Percentiles rank a stretch among this genome's conserved stretches.
phyloP scores from a whole-genome alignment of 768 basidiomycete genomes.

The Cytidiella melzeri region DNA sequence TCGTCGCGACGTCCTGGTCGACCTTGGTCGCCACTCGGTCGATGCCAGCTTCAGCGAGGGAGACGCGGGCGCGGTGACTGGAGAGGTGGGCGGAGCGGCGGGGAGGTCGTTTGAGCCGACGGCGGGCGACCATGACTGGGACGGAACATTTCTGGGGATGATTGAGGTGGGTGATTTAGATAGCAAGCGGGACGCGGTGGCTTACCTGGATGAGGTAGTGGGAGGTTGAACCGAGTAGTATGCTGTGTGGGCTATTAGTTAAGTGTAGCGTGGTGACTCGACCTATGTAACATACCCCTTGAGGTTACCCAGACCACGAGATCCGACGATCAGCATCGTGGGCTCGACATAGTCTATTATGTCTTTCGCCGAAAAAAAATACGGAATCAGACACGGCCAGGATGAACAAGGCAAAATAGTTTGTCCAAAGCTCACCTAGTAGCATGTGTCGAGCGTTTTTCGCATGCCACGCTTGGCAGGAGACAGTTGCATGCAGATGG shows the following conservation, averaged over 20 bases:
- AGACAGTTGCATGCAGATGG: constrained; percentile 74
- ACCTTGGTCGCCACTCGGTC: constrained; percentile 84
- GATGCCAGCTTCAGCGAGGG: constrained; percentile 83
- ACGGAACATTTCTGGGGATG: constrained; percentile 76
- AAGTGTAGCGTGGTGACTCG: constrained; percentile 2
- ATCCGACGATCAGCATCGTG: constrained; percentile 91
- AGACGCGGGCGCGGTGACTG: constrained; percentile 74
- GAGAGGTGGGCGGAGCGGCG: constrained; percentile 75
- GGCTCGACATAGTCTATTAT: constrained; percentile 85
- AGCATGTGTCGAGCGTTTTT: constrained; percentile 91
- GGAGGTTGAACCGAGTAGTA: constrained; percentile 89
- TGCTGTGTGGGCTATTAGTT: constrained; percentile 38
- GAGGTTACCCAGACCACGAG: constrained; percentile 81
- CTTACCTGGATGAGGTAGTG: constrained; percentile 85
- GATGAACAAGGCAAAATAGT: background rate
- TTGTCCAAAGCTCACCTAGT: constrained; percentile 49
- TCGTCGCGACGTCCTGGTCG: constrained; percentile 76
- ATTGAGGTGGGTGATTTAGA: background rate
- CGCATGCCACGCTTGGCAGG: constrained; percentile 97
- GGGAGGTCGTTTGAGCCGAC: constrained; percentile 83
- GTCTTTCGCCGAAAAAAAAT: constrained; percentile 33
- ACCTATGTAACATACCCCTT: constrained; percentile 59
- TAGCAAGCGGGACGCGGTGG: background rate
- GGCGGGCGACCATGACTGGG: constrained; percentile 94
- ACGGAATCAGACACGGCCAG: background rate